These are phyloP conservation scores for Plasmodium sp. DNA, from an alignment of 169 alveolate genomes.

Conservation along the genomic window DNA sequence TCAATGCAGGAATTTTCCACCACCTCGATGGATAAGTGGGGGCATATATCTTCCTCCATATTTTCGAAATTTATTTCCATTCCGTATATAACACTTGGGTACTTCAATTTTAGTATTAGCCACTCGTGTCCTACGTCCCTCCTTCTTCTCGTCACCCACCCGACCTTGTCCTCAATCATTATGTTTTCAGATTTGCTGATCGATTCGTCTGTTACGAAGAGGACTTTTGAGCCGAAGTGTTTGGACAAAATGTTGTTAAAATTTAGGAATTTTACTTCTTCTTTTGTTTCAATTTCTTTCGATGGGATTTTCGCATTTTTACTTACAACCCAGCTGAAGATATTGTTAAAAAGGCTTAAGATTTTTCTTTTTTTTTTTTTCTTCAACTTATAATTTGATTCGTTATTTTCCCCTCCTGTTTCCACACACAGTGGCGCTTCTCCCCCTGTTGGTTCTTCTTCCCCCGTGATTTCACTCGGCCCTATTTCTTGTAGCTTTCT, in stretches of 20 bases:
- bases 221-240: constrained; percentile 40
- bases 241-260: constrained; percentile 50
- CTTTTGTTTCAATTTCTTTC: constrained; percentile 45
- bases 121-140: constrained; percentile 75
- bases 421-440: neutral
- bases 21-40: constrained; percentile 68
- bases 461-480: neutral
- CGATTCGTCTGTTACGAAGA: constrained; percentile 66
- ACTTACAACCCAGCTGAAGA: constrained; percentile 46
- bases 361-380: constrained; percentile 34
- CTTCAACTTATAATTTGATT: neutral
- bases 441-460: neutral
- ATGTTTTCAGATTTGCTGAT: constrained; percentile 54
- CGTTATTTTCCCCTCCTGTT: neutral
- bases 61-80: constrained; percentile 69
- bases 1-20: constrained; percentile 28
- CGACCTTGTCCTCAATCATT: constrained; percentile 33
- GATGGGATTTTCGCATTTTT: constrained; percentile 45
- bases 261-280: constrained; percentile 46
- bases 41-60: constrained; percentile 69
- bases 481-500: constrained; percentile 22
- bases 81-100: constrained; percentile 66
- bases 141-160: constrained; percentile 75
- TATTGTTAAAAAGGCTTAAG: constrained; percentile 29
- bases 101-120: constrained; percentile 44